These are phyloP conservation scores for Pholiota conissans DNA, from an alignment of 768 basidiomycete species.

Conservation along the genomic window DNA sequence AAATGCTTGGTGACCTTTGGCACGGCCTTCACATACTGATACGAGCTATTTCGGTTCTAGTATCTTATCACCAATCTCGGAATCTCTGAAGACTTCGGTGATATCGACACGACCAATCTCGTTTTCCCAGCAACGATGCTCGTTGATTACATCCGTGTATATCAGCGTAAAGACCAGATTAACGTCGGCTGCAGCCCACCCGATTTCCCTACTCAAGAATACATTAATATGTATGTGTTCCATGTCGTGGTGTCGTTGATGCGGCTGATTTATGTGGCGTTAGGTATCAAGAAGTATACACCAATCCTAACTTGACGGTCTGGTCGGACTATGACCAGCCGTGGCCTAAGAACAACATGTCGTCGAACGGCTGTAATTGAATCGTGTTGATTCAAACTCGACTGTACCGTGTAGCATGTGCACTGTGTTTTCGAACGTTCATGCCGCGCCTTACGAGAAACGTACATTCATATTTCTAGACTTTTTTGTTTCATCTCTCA, in stretches of 20 bases:
- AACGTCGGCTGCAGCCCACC: slow-evolving; percentile 68
- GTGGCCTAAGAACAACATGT: slow-evolving; percentile 53
- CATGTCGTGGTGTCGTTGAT: no score
- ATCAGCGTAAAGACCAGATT: slow-evolving; percentile 45
- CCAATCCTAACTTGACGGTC: slow-evolving; percentile 53
- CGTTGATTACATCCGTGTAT: slow-evolving; percentile 79
- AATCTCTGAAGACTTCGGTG: slow-evolving; percentile 64
- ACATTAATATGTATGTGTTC: slow-evolving; percentile 59
- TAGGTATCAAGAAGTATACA: slow-evolving; percentile 65
- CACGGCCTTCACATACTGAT: slow-evolving; percentile 24
- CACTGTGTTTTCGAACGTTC: no score
- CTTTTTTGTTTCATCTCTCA: not conserved
- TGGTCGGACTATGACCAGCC: slow-evolving; percentile 47
- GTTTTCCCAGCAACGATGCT: slow-evolving; percentile 57
- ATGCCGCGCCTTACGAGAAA: not conserved
- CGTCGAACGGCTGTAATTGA: not conserved
- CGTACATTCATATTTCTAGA: not conserved
- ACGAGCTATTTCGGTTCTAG: slow-evolving; percentile 26
- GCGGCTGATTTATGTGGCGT: no score
- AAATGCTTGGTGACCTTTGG: slow-evolving; percentile 1
- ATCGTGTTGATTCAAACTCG: not conserved
- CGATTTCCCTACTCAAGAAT: slow-evolving; percentile 66
- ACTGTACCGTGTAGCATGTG: not conserved
- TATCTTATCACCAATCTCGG: slow-evolving; percentile 70
- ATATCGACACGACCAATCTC: slow-evolving; percentile 52